These are phyloP conservation scores for Euphorbia celastroides DNA, from an alignment of 441 rosid genomes.

Conservation along the genomic window DNA sequence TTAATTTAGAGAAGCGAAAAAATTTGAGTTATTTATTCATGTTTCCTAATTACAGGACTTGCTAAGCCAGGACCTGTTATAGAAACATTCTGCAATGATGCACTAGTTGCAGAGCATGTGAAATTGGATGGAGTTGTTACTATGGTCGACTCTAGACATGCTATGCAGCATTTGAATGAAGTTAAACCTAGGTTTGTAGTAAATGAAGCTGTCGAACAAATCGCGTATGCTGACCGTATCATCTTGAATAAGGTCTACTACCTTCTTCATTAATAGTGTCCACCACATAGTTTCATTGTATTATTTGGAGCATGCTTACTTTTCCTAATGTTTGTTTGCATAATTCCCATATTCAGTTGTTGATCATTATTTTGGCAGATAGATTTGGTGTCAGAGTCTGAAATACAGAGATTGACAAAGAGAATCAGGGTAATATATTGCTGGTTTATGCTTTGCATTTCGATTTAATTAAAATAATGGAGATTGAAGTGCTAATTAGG, in stretches of 20 bases:
- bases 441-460: not conserved
- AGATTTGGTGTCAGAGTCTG: constrained; percentile 57
- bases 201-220: constrained; percentile 95
- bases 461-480: not conserved
- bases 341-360: constrained; percentile 6
- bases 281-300: not conserved
- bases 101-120: constrained; percentile 68
- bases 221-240: constrained; percentile 89
- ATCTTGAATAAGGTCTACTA: constrained; percentile 72
- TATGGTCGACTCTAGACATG: constrained; percentile 95
- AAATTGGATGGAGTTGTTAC: constrained; percentile 98
- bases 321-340: constrained; percentile 3
- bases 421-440: constrained; percentile 50
- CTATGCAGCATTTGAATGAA: constrained; percentile 68
- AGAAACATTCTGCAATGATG: constrained; percentile 95
- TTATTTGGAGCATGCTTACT: not conserved
- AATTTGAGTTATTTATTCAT: too few relatives aligned
- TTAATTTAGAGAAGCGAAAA: too few relatives aligned
- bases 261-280: not conserved
- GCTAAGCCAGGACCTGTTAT: constrained; percentile 96
- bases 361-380: constrained; percentile 37
- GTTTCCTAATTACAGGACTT: constrained; percentile 46
- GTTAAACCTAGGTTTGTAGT: constrained; percentile 87
- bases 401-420: constrained; percentile 39
- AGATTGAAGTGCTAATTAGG: not conserved